Conservation (phyloP, 805 yeast species). For the Barnettozyma sp. region DNA sequence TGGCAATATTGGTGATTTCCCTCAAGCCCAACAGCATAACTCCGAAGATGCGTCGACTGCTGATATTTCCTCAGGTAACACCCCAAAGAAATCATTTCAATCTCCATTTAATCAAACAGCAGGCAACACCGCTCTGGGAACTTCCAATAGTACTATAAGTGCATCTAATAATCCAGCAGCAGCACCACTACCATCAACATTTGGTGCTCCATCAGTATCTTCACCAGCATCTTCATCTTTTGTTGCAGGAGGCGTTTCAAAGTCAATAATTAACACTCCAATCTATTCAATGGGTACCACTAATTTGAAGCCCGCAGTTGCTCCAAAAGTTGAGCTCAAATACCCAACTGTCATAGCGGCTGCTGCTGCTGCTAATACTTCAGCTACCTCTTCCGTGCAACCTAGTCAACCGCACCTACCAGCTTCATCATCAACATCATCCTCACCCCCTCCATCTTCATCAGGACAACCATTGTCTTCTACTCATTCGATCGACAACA, state of each 20-base stretch:
- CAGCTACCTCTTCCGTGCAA: conserved; percentile 12
- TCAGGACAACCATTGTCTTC: conserved; percentile 7
- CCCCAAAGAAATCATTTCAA: conserved; percentile 35
- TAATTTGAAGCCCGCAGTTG: conserved; percentile 45
- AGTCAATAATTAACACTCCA: conserved; percentile 2
- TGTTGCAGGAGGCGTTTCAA: too few species aligned
- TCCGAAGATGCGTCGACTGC: conserved; percentile 16
- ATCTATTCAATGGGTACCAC: conserved; percentile 15
- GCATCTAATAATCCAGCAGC: too few species aligned
- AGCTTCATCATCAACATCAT: conserved; percentile 17
- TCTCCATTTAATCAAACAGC: conserved; percentile 8
- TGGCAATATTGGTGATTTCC: conserved; percentile 40
- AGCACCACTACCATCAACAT: conserved; percentile 6
- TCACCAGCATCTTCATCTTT: too few species aligned
- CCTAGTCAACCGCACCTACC: too few species aligned
- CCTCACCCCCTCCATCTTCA: conserved; percentile 10
- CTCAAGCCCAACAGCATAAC: conserved; percentile 11
- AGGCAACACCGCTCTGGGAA: too few species aligned
- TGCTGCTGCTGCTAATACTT: too few species aligned
- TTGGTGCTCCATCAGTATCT: conserved; percentile 8
- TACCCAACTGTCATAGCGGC: conserved; percentile 42
- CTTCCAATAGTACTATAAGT: too few species aligned
- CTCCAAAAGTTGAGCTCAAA: conserved; percentile 49
- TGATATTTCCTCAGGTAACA: conserved; percentile 7
- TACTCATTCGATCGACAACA: conserved; percentile 10